Percentiles rank a stretch among this genome's conserved stretches.
Conservation (phyloP, 2,329 filamentous ascomycete species). For the Rhynchosporium secalis region DNA sequence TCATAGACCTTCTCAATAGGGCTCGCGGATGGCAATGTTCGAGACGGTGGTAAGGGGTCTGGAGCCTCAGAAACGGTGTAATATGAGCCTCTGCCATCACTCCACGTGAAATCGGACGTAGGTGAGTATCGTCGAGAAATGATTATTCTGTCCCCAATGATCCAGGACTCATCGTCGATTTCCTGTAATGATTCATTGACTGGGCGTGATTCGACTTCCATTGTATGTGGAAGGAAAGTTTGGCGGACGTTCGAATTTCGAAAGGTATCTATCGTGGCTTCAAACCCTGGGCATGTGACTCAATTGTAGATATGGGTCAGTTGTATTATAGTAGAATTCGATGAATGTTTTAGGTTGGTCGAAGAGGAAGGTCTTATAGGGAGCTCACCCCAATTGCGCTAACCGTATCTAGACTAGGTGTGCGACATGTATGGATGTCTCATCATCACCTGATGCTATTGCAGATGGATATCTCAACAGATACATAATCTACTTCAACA, state of each 20-base stretch:
- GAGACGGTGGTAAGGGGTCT: constrained; percentile 15
- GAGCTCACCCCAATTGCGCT: no score
- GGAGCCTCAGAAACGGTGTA: constrained; percentile 15
- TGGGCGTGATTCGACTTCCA: background rate
- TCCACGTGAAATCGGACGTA: constrained; percentile 13
- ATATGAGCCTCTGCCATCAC: constrained; percentile 18
- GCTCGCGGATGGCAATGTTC: constrained; percentile 12
- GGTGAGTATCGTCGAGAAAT: constrained; percentile 15
- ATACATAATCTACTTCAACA: no score
- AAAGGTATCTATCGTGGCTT: no score
- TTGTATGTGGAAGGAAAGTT: background rate
- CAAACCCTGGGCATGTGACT: no score
- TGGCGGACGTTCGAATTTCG: background rate
- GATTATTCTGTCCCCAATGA: constrained; percentile 16
- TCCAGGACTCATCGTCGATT: constrained; percentile 15
- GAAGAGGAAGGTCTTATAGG: no score
- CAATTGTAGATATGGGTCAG: no score
- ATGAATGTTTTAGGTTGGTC: no score
- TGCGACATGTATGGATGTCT: no score
- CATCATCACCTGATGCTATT: no score
- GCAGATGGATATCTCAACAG: no score
- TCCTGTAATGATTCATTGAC: constrained; percentile 17
- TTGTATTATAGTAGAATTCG: no score
- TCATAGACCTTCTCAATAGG: constrained; percentile 16
- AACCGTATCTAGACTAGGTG: no score